Base-by-base conservation (phyloP, 768 basidiomycete species). In the Leccinum pellstonianum region DNA sequence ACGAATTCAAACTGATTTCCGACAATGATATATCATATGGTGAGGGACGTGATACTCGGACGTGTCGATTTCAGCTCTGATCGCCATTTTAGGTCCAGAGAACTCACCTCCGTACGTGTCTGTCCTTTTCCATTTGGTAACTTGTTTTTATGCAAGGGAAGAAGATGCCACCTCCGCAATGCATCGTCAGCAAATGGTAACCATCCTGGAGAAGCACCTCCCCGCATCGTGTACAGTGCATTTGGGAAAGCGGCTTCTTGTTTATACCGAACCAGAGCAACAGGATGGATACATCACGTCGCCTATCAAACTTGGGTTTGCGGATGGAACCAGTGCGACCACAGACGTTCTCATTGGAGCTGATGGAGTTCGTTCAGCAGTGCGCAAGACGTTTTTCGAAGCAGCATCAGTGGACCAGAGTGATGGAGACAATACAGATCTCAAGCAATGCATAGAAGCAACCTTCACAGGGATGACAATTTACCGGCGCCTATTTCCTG, bases 401-500 rank as follows among this genome's bases (percentile, higher is more conserved):
- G n/a, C n/a, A n/a, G n/a, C n/a, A n/a, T n/a, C n/a, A n/a, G n/a
- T n/a, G n/a, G n/a, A n/a, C n/a, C n/a, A n/a, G n/a, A n/a, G n/a
- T n/a, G n/a, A n/a, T n/a, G n/a, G n/a, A n/a, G n/a, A n/a, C n/a
- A n/a, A n/a, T n/a, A n/a, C n/a, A n/a, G n/a, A n/a, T n/a, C n/a
- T n/a, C n/a, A n/a, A n/a, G n/a, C n/a, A n/a, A n/a, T n/a, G n/a
- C n/a, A n/a, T n/a, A n/a, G n/a, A n/a, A n/a, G n/a, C n/a, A n/a
- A n/a, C n/a, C n/a, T n/a, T n/a, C n/a, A n/a, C n/a, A n/a, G n/a
- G n/a, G n/a, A n/a, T n/a, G n/a, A n/a, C n/a, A n/a, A 71, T 73
- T 1, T 81, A 82, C 56, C 72, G 81, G 4, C 66, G 59, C 3
- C 62, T 82, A 15, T 60, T 81, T 19, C 61, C 77, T 4, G 70